Evolutionary conservation across 1,284 basidiomycete genomes (phyloP), one percentile per base, ranked within the genome.

Genomic region (Puccinia horiana): DNA sequence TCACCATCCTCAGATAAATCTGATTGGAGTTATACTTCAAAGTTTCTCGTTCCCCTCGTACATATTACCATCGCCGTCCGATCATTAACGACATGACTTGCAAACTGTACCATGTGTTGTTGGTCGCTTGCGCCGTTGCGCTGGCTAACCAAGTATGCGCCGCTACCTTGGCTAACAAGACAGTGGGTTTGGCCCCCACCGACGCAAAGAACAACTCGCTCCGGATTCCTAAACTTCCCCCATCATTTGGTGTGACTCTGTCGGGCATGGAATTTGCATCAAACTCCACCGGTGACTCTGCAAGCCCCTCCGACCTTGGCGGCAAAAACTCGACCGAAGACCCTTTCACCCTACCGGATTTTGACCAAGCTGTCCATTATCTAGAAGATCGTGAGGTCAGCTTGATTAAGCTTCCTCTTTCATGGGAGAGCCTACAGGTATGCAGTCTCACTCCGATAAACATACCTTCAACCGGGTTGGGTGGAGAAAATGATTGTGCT

Each of bases 341-440:
- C 40, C 42, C 44, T 29, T 70, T 70, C 69, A 70, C 69, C 40
- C 18, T 70, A 37, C 42, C 69, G 1, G 47, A 70, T 65, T 65
- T 65, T 35, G 61, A 65, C 2, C 61, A 65, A 65, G 61, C 61
- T 35, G 40, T 65, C 1, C 69, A 70, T 70, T 70, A 70, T 26
- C 29, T 70, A n/a, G 47, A 70, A 14, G 42, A 49, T 26, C 42
- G 47, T 29, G 12, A 49, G 9, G 69, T 70, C 69, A 40, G 47
- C 47, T 70, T 49, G 29, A 70, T 70, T 42, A 70, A 70, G 69
- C 69, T 70, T 29, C 69, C 69, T 70, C 42, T 70, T 1, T 44
- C 69, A 44, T 70, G 69, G 69, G 69, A 70, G 18, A 70, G 16
- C 47, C 69, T 70, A 2, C 26, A 29, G 29, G 69, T 70, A 49